Percentiles rank a stretch among this genome's conserved stretches.
Evolutionary conservation across 2,329 filamentous ascomycete species (phyloP).

Genomic region (Incumbomyces delicatus): DNA sequence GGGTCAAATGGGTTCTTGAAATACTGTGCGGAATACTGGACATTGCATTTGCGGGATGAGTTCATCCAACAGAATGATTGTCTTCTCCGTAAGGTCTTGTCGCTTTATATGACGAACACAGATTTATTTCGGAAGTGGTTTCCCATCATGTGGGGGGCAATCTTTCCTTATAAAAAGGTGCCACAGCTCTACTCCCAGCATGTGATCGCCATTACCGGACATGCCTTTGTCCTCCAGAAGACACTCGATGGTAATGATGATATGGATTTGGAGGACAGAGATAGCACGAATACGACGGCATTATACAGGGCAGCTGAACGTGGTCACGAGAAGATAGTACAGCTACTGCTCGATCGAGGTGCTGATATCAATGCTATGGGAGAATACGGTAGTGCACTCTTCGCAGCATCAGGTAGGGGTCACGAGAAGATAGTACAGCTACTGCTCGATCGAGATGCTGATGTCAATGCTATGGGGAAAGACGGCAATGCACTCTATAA

Average conservation of each 20-base stretch:
- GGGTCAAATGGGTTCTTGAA: neutral
- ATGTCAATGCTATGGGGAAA: conserved; percentile 4
- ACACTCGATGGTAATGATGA: neutral
- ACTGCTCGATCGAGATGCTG: conserved; percentile 7
- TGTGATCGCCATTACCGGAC: neutral
- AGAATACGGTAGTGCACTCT: conserved; percentile 2
- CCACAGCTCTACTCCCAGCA: neutral
- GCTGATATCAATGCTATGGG: conserved; percentile 6
- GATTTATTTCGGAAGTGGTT: neutral
- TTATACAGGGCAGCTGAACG: conserved; percentile 4
- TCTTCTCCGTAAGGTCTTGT: neutral
- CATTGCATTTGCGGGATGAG: neutral
- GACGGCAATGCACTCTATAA: too few relatives aligned
- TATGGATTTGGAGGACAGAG: neutral
- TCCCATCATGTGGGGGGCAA: neutral
- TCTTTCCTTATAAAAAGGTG: neutral
- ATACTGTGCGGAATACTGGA: conserved; percentile 3
- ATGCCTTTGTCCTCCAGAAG: neutral
- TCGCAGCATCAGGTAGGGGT: conserved; percentile 4
- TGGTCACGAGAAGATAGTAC: conserved; percentile 4
- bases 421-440: conserved; percentile 4
- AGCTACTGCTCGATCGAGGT: conserved; percentile 5
- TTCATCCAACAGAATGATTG: neutral
- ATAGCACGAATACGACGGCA: conserved; percentile 1
- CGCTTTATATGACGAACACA: neutral